Percentiles rank a stretch among this genome's conserved stretches.
phyloP scores from a whole-genome alignment of 2,329 filamentous ascomycete genomes.

The Ophiostoma novo-ulmi region DNA sequence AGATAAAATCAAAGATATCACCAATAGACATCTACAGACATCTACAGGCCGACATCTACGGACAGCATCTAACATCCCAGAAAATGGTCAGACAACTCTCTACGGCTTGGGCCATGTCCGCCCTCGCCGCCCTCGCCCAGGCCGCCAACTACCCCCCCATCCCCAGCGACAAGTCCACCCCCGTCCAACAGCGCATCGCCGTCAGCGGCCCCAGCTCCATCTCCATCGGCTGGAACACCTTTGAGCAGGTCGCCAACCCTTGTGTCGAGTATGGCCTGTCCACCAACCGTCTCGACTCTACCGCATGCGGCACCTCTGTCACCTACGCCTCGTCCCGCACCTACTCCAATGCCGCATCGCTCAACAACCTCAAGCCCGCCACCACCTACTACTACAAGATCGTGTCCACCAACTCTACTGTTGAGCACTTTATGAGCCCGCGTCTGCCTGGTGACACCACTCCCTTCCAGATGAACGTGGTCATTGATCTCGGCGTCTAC shows the following conservation, averaged over 20 bases:
- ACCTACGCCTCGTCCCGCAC: constrained; percentile 53
- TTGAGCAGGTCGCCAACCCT: constrained; percentile 40
- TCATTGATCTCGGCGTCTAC: constrained; percentile 53
- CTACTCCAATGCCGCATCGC: constrained; percentile 45
- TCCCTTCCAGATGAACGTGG: constrained; percentile 48
- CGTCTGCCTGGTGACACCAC: constrained; percentile 50
- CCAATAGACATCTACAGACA: not conserved
- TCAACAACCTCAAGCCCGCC: constrained; percentile 44
- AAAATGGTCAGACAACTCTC: constrained; percentile 23
- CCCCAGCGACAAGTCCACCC: constrained; percentile 48
- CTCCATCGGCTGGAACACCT: constrained; percentile 55
- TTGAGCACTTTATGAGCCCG: constrained; percentile 50
- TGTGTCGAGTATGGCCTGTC: constrained; percentile 51
- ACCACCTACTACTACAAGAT: constrained; percentile 60
- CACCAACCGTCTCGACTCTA: constrained; percentile 34
- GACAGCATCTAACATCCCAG: not conserved
- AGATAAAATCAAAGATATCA: not conserved
- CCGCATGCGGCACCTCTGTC: constrained; percentile 42
- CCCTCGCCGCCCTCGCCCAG: constrained; percentile 21
- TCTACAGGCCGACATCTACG: not conserved
- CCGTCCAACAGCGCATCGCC: constrained; percentile 50
- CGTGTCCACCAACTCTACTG: constrained; percentile 49
- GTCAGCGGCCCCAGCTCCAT: constrained; percentile 45
- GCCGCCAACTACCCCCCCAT: constrained; percentile 40
- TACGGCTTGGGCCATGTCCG: constrained; percentile 21